Evolutionary conservation across 2,329 filamentous ascomycete genomes (phyloP), one percentile per base, ranked within the genome.

Genomic region (Cladophialophora carrionii): DNA sequence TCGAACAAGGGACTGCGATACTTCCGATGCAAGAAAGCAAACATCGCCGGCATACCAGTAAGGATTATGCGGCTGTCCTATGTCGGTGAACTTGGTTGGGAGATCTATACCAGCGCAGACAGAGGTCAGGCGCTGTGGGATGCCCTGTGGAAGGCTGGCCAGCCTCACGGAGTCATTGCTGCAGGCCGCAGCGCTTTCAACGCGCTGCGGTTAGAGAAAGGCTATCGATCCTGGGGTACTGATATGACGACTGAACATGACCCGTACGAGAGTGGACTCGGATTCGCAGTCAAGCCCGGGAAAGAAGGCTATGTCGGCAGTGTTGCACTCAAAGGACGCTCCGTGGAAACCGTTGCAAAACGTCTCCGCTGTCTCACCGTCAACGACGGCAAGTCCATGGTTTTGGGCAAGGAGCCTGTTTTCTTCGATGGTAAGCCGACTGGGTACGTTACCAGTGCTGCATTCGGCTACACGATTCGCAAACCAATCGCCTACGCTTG

Each of bases 381-480:
- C 32, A 79, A 87, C 48, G 85, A 88, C 65, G 82, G 83, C 0
- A 74, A 72, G 4, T 87, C 85, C 0, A 77, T 88, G 68, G 79
- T 87, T 0, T 73, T 88, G 0, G 86, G 86, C 5, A 88, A 88
- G 71, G 86, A 88, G 72, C 86, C 87, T 0, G 84, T 88, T 0
- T 87, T 82, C 61, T 68, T 79, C 14, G 72, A 80, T 2, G 81
- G 80, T 8, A 74, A 80, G 61, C 68, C 80, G 0, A 77, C 77
- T 0, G 86, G 87, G 0, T 88, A 88, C 66, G 78, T 88, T 29
- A 87, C 85, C 1, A 88, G 80, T 58, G 82, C 86, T 1, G 85
- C 83, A 0, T 88, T 87, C 70, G 86, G 83, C 0, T 88, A 85
- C 70, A 85, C 83, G 0, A 72, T 88, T 9, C 75, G 84, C 29